Conservation (phyloP, 768 basidiomycete genomes). For the Tricholoma sp. region DNA sequence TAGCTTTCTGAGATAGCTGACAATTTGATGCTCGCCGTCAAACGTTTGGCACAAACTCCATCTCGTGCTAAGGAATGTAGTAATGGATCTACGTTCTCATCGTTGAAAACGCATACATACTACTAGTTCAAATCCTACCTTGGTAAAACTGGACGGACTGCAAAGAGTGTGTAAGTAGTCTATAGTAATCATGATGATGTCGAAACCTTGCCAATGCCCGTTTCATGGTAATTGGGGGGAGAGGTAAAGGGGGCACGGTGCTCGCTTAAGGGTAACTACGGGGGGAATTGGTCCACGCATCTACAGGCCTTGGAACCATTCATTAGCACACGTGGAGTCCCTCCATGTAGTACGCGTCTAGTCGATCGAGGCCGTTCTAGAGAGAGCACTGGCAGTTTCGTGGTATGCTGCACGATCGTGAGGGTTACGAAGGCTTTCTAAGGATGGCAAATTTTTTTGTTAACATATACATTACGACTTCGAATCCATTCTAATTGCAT, state of each 20-base stretch:
- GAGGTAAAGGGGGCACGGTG: too few relatives aligned
- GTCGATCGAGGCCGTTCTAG: not conserved
- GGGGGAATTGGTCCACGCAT: not conserved
- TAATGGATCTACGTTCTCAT: not conserved
- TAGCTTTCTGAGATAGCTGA: not conserved
- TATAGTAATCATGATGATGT: too few relatives aligned
- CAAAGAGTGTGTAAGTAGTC: too few relatives aligned
- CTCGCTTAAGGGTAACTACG: too few relatives aligned
- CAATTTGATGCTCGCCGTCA: not conserved
- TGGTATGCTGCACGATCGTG: not conserved
- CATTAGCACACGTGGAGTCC: too few relatives aligned
- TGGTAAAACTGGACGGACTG: too few relatives aligned
- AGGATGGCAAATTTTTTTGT: not conserved
- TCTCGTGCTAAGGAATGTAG: not conserved
- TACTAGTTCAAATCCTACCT: not conserved
- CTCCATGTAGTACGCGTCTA: not conserved
- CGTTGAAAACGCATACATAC: not conserved
- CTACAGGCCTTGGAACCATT: not conserved
- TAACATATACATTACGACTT: not conserved
- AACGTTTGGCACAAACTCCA: not conserved
- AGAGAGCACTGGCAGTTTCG: not conserved
- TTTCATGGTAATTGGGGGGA: too few relatives aligned
- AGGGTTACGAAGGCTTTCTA: not conserved
- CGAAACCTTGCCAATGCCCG: too few relatives aligned
- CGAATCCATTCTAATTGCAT: not conserved